A percentile compares a stretch with the other conserved stretches of the same genome.
Evolutionary conservation across 441 rosid genomes (phyloP).

Genomic region (Geranium incanum): DNA sequence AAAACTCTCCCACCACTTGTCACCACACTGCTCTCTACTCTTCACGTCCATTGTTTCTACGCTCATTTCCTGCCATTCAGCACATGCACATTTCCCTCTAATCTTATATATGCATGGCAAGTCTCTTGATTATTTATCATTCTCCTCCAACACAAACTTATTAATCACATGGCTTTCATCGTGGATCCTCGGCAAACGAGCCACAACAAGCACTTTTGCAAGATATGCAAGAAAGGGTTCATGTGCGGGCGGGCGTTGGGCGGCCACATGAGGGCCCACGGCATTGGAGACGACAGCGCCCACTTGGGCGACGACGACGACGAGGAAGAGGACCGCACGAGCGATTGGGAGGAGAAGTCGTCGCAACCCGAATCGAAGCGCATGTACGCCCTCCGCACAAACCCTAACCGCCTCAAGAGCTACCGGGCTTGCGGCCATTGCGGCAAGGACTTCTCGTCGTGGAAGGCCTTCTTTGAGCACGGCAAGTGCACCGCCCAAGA

Average conservation of each 20-base stretch:
- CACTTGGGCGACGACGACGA: constrained; percentile 23
- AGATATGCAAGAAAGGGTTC: constrained; percentile 64
- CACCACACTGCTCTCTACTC: too few relatives aligned
- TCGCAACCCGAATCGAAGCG: constrained; percentile 25
- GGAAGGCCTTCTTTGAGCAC: constrained; percentile 67
- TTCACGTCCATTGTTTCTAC: too few relatives aligned
- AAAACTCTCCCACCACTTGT: too few relatives aligned
- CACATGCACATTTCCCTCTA: too few relatives aligned
- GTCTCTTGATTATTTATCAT: too few relatives aligned
- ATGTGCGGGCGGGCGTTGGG: constrained; percentile 63
- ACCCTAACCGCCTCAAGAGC: constrained; percentile 51
- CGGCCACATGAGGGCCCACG: constrained; percentile 77
- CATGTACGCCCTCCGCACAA: constrained; percentile 59
- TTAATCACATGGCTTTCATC: constrained; percentile 38
- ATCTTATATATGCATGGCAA: too few relatives aligned
- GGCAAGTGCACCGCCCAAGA: constrained; percentile 46
- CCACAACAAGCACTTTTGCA: constrained; percentile 47
- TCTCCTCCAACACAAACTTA: too few relatives aligned
- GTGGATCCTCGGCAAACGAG: constrained; percentile 34
- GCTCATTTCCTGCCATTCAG: too few relatives aligned
- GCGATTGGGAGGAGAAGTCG: constrained; percentile 43
- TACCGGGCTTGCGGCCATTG: constrained; percentile 60
- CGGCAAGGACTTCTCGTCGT: constrained; percentile 57
- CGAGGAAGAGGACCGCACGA: constrained; percentile 37
- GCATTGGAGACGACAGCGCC: constrained; percentile 45